These are phyloP conservation scores for Albugo laibachii DNA, from an alignment of 352 stramenopile species.

Conservation along the genomic window DNA sequence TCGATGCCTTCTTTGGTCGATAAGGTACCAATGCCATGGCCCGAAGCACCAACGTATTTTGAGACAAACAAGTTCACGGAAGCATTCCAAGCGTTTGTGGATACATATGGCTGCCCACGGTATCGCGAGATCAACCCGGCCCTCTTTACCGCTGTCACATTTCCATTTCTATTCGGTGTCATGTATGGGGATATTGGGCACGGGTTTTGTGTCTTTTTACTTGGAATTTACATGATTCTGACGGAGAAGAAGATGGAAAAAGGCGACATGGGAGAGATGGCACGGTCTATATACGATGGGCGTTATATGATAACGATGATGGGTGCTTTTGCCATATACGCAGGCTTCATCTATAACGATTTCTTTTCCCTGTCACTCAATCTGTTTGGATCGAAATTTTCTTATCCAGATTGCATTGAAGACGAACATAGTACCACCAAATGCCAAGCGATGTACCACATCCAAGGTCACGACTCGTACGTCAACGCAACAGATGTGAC, in stretches of 20 bases:
- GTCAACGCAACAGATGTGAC: slow-evolving; percentile 71
- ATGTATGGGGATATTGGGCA: slow-evolving; percentile 99
- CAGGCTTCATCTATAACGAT: slow-evolving; percentile 98
- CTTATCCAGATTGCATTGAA: slow-evolving; percentile 67
- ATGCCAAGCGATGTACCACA: slow-evolving; percentile 49
- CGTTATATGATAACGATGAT: slow-evolving; percentile 99
- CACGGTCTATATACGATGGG: slow-evolving; percentile 77
- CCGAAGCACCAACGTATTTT: slow-evolving; percentile 94
- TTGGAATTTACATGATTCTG: slow-evolving; percentile 86
- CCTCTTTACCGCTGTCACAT: slow-evolving; percentile 97
- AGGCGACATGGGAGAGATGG: slow-evolving; percentile 82
- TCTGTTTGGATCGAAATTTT: slow-evolving; percentile 91
- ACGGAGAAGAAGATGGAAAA: slow-evolving; percentile 81
- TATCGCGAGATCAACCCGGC: slow-evolving; percentile 98
- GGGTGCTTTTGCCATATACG: slow-evolving; percentile 96
- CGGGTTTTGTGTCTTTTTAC: slow-evolving; percentile 87
- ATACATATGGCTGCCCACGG: slow-evolving; percentile 96
- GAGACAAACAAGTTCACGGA: slow-evolving; percentile 98
- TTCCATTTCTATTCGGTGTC: slow-evolving; percentile 98
- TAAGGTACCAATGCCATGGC: slow-evolving; percentile 88
- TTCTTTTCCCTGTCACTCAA: slow-evolving; percentile 96
- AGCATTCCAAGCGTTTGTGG: slow-evolving; percentile 96
- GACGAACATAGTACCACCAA: slow-evolving; percentile 24
- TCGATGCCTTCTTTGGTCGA: slow-evolving; percentile 88
- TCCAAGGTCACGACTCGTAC: slow-evolving; percentile 48